Base-by-base conservation (phyloP, 2,329 filamentous ascomycete genomes). In the Aspergillus alliaceus region DNA sequence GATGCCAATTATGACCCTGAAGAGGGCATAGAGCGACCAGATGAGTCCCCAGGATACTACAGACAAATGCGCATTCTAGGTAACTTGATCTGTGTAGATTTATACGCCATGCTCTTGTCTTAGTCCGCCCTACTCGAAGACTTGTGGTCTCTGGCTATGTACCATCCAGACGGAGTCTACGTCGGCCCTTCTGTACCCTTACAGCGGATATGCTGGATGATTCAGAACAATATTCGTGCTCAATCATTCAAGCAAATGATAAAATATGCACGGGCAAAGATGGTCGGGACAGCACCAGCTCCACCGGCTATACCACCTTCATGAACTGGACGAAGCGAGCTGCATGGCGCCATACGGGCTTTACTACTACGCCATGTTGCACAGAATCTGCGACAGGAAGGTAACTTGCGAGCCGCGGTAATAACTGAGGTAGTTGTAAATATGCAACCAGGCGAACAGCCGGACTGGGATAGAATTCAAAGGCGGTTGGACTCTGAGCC, bases 31-130 rank as follows among this genome's bases (percentile, higher is more conserved):
- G 29, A 58, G 3, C 62, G 61, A 37, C 40, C 61, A 1, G 61
- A 69, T 0, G 63, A 65, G 18, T 62, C 58, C 1, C 64, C 64
- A 1, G 59, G 55, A 2, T 72, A 64, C 22, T 44, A 37, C 6
- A 68, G 69, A 8, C 58, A 64, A 20, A 64, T 72, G 62, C 68
- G 68, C 8, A 64, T 72, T 22, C 59, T 67, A 12, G 67, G 67
- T 18, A 69, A 61, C 24, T 56, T 72, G 4, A 48, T 72, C 11
- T 72, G 70, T 67, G 61, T 64, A 14, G 69, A 73, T 39, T 44
- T 72, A 1, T 69, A 62, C 35, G 64, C 67, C 1, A 42, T 63
- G 46, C 37, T 64, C 1, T 22, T 49, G 8, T 50, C 64, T 12
- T 59, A 67, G 39, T 51, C 58, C 2, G 53, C 55, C 9, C 11